These are phyloP conservation scores for Saturnispora silvae DNA, from an alignment of 805 yeast genomes.

Conservation along the genomic window DNA sequence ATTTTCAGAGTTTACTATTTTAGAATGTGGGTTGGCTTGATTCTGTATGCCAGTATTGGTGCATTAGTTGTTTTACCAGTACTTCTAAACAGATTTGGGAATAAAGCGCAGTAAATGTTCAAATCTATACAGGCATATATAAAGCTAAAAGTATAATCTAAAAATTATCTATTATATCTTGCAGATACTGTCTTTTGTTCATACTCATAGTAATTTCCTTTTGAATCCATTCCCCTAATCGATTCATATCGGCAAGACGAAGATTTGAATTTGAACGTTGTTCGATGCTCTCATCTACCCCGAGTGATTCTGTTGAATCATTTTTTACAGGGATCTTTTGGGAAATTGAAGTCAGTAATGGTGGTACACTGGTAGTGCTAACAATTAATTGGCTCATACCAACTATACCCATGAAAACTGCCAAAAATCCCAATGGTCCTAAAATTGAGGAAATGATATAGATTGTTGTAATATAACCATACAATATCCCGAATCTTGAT, in stretches of 20 bases:
- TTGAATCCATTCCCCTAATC: conserved; percentile 9
- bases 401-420: conserved; percentile 1
- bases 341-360: neutral
- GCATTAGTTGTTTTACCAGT: conserved; percentile 73
- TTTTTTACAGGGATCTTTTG: no score
- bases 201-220: neutral
- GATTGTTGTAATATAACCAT: conserved; percentile 34
- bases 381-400: conserved; percentile 4
- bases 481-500: conserved; percentile 39
- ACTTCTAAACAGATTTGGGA: conserved; percentile 53
- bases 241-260: conserved; percentile 8
- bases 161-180: conserved; percentile 6
- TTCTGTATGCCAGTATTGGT: conserved; percentile 68
- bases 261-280: conserved; percentile 7
- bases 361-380: conserved; percentile 4
- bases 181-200: conserved; percentile 2
- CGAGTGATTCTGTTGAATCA: neutral
- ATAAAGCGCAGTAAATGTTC: conserved; percentile 18
- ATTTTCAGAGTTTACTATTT: conserved; percentile 89
- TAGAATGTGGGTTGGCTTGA: conserved; percentile 85
- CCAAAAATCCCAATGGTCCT: conserved; percentile 7
- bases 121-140: no score
- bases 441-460: conserved; percentile 15
- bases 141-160: no score
- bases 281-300: neutral